Percentiles rank a stretch among this genome's conserved stretches.
phyloP scores from a whole-genome alignment of 2,329 filamentous ascomycete species.

The Capronia americana region DNA sequence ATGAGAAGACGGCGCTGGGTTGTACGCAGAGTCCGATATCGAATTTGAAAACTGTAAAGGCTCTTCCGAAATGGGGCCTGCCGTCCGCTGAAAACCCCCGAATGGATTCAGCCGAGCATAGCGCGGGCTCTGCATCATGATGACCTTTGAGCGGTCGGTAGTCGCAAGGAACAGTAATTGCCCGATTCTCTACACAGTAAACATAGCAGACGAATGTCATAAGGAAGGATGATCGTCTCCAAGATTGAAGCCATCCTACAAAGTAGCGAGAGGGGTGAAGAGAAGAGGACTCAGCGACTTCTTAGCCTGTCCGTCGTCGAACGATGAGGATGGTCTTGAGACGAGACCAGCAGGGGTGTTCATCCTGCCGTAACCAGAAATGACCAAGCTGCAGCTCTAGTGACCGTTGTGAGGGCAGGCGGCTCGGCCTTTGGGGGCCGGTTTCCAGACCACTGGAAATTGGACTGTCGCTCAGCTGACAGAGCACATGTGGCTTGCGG shows the following conservation, averaged over 20 bases:
- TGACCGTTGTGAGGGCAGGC: not conserved
- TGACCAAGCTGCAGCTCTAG: not conserved
- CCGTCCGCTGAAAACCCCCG: constrained; percentile 4
- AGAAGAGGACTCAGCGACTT: not conserved
- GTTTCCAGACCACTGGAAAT: not conserved
- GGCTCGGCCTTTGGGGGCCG: not conserved
- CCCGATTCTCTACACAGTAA: not conserved
- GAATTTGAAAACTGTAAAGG: constrained; percentile 24
- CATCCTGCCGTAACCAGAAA: constrained; percentile 7
- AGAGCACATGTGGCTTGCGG: not conserved
- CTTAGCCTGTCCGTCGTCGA: not conserved
- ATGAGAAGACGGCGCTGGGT: not conserved
- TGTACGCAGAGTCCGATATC: constrained; percentile 13
- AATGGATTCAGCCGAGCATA: constrained; percentile 27
- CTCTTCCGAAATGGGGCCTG: constrained; percentile 14
- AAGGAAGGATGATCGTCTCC: not conserved
- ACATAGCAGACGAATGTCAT: not conserved
- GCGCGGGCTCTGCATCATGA: constrained; percentile 19
- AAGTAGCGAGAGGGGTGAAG: not conserved
- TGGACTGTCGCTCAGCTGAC: not conserved
- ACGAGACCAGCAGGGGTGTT: not conserved
- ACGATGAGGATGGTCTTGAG: not conserved
- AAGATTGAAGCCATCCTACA: not conserved
- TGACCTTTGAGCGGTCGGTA: not conserved
- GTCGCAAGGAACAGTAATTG: not conserved